Conservation (phyloP, 371 early-diverging fungal genomes). For the Mucor circinelloides region DNA sequence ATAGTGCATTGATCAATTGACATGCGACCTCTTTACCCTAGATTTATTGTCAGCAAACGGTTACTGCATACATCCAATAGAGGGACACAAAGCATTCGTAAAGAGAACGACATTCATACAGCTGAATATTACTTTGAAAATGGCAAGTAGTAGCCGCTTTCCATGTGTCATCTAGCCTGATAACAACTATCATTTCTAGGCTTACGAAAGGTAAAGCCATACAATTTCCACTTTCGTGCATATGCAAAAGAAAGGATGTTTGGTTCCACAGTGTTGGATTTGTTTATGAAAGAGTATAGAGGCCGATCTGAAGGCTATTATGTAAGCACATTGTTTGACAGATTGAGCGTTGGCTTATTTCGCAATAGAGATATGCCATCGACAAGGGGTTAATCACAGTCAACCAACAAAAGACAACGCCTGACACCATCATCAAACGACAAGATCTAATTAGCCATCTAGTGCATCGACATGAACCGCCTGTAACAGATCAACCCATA, state of each 20-base stretch:
- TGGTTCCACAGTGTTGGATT: slow-evolving; percentile 68
- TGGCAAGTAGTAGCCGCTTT: slow-evolving; percentile 25
- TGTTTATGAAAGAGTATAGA: slow-evolving; percentile 85
- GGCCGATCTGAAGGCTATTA: slow-evolving; percentile 85
- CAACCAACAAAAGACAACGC: slow-evolving; percentile 61
- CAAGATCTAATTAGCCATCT: slow-evolving; percentile 78
- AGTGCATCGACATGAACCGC: slow-evolving; percentile 96
- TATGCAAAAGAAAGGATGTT: slow-evolving; percentile 95
- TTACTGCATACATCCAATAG: not conserved
- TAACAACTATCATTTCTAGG: slow-evolving; percentile 35
- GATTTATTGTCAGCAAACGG: not conserved
- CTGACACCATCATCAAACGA: slow-evolving; percentile 63
- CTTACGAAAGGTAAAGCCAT: slow-evolving; percentile 82
- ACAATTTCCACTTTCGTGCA: slow-evolving; percentile 77
- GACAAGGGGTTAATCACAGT: slow-evolving; percentile 76
- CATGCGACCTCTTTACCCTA: not conserved
- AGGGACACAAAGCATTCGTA: not conserved
- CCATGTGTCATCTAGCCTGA: not conserved
- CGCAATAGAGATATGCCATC: slow-evolving; percentile 73
- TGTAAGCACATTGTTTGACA: slow-evolving; percentile 39
- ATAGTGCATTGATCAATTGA: not conserved
- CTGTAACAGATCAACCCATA: slow-evolving; percentile 69
- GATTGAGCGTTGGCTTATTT: not conserved
- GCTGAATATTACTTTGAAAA: slow-evolving; percentile 55
- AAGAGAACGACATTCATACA: slow-evolving; percentile 18